Conservation (phyloP, 1,284 basidiomycete genomes). For the Malassezia slooffiae region DNA sequence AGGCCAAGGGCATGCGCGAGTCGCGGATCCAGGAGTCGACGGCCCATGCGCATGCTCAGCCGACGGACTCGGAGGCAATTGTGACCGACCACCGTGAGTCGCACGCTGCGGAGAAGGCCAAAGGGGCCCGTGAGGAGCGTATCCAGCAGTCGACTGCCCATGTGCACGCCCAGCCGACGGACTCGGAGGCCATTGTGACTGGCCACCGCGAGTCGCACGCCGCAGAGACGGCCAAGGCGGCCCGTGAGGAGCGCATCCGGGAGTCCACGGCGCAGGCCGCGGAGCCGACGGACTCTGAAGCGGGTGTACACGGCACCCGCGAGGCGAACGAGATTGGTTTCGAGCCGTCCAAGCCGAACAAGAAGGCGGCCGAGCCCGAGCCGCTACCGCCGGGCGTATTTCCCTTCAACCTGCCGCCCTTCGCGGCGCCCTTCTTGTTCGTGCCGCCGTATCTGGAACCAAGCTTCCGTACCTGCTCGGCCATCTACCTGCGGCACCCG, state of each 20-base stretch:
- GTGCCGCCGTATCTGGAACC: constrained; percentile 89
- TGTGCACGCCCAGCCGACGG: no score
- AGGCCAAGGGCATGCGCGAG: no score
- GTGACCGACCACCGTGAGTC: no score
- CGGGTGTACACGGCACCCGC: not conserved
- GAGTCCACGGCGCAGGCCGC: not conserved
- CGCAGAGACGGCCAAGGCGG: not conserved
- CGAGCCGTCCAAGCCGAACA: not conserved
- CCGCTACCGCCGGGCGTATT: constrained; percentile 33
- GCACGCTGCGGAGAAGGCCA: no score
- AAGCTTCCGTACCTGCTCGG: constrained; percentile 80
- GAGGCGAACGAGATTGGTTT: constrained; percentile 15
- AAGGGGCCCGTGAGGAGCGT: no score
- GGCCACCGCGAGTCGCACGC: no score
- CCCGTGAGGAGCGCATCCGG: not conserved
- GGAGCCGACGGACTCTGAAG: no score
- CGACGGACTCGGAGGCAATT: no score
- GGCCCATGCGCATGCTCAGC: no score
- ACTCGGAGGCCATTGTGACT: no score
- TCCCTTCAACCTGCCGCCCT: constrained; percentile 70
- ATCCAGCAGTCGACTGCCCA: no score
- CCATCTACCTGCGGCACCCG: constrained; percentile 86
- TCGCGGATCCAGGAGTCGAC: no score
- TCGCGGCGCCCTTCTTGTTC: constrained; percentile 82
- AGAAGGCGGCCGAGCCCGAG: constrained; percentile 14